These are phyloP conservation scores for Nicotiana noctiflora DNA, from an alignment of 257 asterid species.

Conservation along the genomic window DNA sequence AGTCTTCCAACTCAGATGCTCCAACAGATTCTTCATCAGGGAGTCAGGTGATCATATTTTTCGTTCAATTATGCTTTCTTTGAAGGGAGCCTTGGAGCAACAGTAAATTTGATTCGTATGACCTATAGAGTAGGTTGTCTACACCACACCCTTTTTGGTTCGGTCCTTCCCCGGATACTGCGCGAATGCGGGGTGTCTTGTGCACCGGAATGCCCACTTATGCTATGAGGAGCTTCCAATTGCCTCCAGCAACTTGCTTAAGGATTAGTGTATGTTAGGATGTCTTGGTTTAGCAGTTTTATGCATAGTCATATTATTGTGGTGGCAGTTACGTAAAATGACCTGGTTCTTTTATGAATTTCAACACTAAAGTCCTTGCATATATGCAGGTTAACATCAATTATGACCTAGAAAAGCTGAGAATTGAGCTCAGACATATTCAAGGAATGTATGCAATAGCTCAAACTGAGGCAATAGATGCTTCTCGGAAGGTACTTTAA, in stretches of 20 bases:
- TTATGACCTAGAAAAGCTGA: conserved; percentile 75
- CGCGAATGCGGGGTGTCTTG: no score
- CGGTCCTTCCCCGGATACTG: no score
- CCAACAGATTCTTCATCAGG: conserved; percentile 27
- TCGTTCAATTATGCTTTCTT: background rate
- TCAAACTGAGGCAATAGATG: conserved; percentile 69
- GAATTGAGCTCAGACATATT: conserved; percentile 67
- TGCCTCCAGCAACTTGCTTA: background rate
- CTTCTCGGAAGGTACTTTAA: conserved; percentile 68
- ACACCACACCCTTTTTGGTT: no score
- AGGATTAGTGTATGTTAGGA: background rate
- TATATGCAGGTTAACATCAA: conserved; percentile 42
- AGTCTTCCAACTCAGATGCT: conserved; percentile 33
- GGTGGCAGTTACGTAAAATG: background rate
- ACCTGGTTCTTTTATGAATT: background rate
- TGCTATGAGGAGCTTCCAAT: background rate
- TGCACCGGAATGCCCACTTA: background rate
- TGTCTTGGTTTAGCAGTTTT: background rate
- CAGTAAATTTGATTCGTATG: no score
- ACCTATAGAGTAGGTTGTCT: no score
- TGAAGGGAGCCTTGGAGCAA: no score
- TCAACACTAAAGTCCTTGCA: background rate
- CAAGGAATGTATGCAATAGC: conserved; percentile 83
- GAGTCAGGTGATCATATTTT: conserved; percentile 39
- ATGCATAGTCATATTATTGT: background rate